A percentile compares a stretch with the other conserved stretches of the same genome.
These are phyloP conservation scores for Leersia perrieri DNA, from an alignment of 176 grass and related monocot genomes.

Conservation along the genomic window DNA sequence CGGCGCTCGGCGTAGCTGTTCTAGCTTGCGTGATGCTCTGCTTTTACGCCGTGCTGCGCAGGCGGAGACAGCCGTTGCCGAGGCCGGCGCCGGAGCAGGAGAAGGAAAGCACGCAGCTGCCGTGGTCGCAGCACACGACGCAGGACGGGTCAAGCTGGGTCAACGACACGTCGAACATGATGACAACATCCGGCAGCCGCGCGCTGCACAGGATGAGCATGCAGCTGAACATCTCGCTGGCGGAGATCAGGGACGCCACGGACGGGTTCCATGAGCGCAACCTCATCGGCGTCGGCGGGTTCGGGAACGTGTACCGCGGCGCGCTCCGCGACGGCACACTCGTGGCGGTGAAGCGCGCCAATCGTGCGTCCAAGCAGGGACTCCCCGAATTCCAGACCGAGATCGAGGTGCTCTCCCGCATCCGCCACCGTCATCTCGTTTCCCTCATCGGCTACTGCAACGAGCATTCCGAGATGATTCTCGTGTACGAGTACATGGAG, in stretches of 20 bases:
- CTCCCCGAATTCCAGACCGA: constrained; percentile 66
- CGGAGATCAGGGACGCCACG: constrained; percentile 53
- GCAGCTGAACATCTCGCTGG: constrained; percentile 45
- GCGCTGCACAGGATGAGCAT: constrained; percentile 36
- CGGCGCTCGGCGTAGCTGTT: constrained; percentile 32
- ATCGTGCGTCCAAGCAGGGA: constrained; percentile 43
- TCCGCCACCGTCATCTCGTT: constrained; percentile 69
- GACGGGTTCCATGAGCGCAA: constrained; percentile 50
- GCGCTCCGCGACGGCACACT: constrained; percentile 41
- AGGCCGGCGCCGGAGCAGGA: constrained; percentile 27
- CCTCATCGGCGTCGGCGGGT: constrained; percentile 59
- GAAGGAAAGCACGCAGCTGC: constrained; percentile 28
- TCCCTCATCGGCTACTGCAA: constrained; percentile 73
- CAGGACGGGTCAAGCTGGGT: constrained; percentile 15
- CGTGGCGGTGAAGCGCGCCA: constrained; percentile 71
- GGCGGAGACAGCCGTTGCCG: background rate
- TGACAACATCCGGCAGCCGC: constrained; percentile 6
- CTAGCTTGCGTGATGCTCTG: constrained; percentile 12
- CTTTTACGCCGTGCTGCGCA: background rate
- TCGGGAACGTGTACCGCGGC: constrained; percentile 73
- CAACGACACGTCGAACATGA: constrained; percentile 46
- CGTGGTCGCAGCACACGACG: constrained; percentile 41
- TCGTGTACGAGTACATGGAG: constrained; percentile 84
- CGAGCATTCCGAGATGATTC: constrained; percentile 74
- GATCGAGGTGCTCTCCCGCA: constrained; percentile 72